Base-by-base conservation (phyloP, 1,284 basidiomycete species). In the Cerrena zonata region DNA sequence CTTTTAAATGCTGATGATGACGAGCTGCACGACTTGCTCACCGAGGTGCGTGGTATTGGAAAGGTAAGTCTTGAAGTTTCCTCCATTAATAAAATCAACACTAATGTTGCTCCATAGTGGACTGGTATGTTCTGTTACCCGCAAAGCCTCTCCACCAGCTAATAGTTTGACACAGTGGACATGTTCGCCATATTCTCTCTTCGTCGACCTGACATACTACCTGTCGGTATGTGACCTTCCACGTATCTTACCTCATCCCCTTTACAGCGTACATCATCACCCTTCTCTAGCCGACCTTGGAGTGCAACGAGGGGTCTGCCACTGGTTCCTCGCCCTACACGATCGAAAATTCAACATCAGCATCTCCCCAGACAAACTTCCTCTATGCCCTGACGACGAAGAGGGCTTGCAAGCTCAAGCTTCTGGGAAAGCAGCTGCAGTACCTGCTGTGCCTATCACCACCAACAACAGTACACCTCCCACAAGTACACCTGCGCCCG, bases 131-230 rank as follows among this genome's bases (percentile, higher is more conserved):
- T n/a, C 5, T 49, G 5, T 18, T 4, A 39, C 5, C 27, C n/a
- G n/a, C n/a, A n/a, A 19, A 22, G 24, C 37, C 13, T 25, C 25
- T 2, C 18, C 18, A 15, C 15, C 18, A 22, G 1, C 36, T 23
- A 15, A 22, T 11, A 43, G n/a, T 48, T 37, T 22, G 27, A 36
- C 36, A 13, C 66, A 75, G 87, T 91, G 13, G 83, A 92, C 63
- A 93, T 94, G 91, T 94, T 94, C 63, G 79, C 89, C 11, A 89
- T 94, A 53, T 94, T 94, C 68, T 87, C 89, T 1, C 74, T 92
- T 21, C 77, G 89, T 4, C 81, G 91, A 5, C 87, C 87, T 0
- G 82, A 94, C 65, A 86, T 94, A 45, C 74, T 93, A 2, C 88
- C 89, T 37, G 82, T 88, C 45, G 84, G 84, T 81, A 56, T 55